Conservation (phyloP, 352 stramenopile genomes). For the Globisporangium cederbergense region DNA sequence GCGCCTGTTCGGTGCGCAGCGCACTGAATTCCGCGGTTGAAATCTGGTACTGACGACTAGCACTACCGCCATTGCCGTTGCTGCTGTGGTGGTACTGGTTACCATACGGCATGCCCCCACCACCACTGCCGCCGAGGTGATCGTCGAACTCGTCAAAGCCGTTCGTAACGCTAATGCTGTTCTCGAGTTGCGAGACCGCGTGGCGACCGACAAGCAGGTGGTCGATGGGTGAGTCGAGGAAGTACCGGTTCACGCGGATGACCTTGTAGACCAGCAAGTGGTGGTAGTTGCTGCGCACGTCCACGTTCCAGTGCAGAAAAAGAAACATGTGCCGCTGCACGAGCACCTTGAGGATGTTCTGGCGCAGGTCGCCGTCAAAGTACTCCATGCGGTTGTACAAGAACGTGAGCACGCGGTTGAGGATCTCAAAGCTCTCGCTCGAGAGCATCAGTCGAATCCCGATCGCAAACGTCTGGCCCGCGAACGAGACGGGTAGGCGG, state of each 20-base stretch:
- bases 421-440: conserved; percentile 70
- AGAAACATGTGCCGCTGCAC: conserved; percentile 76
- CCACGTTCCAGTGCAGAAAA: conserved; percentile 76
- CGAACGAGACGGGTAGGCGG: conserved; percentile 39
- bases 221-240: conserved; percentile 65
- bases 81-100: conserved; percentile 6
- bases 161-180: conserved; percentile 19
- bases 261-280: conserved; percentile 73
- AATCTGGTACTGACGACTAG: conserved; percentile 19
- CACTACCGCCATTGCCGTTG: conserved; percentile 9
- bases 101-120: conserved; percentile 4
- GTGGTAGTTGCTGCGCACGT: conserved; percentile 70
- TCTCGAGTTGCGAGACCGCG: conserved; percentile 40
- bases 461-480: conserved; percentile 47
- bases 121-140: conserved; percentile 7
- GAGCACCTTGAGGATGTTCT: conserved; percentile 63
- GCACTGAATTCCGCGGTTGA: conserved; percentile 41
- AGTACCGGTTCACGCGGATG: conserved; percentile 49
- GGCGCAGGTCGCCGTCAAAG: conserved; percentile 64
- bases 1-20: conserved; percentile 54
- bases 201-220: conserved; percentile 55
- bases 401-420: conserved; percentile 61
- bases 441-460: conserved; percentile 68
- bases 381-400: conserved; percentile 73
- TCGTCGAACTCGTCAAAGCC: conserved; percentile 31